Percentiles rank a stretch among this genome's conserved stretches.
Conservation (phyloP, 2,329 filamentous ascomycete species). For the Scytalidium sp. region DNA sequence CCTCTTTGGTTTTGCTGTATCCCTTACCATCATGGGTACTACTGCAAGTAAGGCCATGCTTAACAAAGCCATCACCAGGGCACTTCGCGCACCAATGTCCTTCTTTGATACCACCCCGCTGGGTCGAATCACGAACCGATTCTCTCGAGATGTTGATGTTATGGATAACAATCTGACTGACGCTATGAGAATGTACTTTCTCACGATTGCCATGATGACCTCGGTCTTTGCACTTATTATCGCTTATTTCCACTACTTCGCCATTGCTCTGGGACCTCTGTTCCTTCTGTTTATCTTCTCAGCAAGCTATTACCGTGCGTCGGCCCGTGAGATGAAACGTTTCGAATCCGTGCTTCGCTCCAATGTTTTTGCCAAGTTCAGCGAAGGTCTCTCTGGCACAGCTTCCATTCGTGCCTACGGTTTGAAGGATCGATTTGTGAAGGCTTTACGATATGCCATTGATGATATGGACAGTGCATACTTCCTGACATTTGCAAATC, state of each 20-base stretch:
- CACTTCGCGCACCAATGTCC: slow-evolving; percentile 72
- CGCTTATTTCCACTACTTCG: slow-evolving; percentile 83
- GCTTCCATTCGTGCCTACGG: slow-evolving; percentile 89
- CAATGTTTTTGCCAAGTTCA: slow-evolving; percentile 84
- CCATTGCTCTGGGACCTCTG: slow-evolving; percentile 65
- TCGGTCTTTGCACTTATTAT: slow-evolving; percentile 89
- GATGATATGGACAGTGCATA: slow-evolving; percentile 94
- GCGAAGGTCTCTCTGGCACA: slow-evolving; percentile 80
- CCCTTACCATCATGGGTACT: slow-evolving; percentile 77
- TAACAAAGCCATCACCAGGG: slow-evolving; percentile 72
- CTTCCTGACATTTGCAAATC: slow-evolving; percentile 92
- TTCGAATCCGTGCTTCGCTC: slow-evolving; percentile 89
- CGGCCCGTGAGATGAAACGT: slow-evolving; percentile 90
- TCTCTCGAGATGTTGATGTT: slow-evolving; percentile 91
- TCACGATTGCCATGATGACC: slow-evolving; percentile 78
- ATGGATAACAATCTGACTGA: slow-evolving; percentile 94
- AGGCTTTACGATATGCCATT: slow-evolving; percentile 67
- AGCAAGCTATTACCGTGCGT: slow-evolving; percentile 83
- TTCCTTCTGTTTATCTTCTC: slow-evolving; percentile 77
- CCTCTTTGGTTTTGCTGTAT: slow-evolving; percentile 77
- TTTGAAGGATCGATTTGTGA: slow-evolving; percentile 70
- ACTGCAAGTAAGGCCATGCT: slow-evolving; percentile 80
- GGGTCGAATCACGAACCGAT: slow-evolving; percentile 93
- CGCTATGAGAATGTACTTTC: slow-evolving; percentile 86
- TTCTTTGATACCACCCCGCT: slow-evolving; percentile 98